Conservation (phyloP, 345 rosid species). For the Populus ilicifolia region DNA sequence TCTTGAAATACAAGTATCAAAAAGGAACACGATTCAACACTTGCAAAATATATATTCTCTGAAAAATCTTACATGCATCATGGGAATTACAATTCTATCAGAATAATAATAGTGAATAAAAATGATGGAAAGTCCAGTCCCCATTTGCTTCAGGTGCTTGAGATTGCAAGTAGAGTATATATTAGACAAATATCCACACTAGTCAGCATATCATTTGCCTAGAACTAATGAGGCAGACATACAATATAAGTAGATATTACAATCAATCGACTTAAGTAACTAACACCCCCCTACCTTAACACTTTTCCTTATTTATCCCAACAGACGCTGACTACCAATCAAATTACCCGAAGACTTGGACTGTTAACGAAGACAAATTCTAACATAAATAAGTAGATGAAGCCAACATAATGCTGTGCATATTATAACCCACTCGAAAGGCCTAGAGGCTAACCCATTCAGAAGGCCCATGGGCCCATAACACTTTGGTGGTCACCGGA, state of each 20-base stretch:
- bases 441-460: neutral
- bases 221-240: neutral
- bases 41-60: neutral
- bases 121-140: neutral
- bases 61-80: neutral
- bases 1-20: neutral
- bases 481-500: constrained; percentile 41
- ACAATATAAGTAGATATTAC: no score
- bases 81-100: neutral
- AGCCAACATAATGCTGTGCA: no score
- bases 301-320: no score
- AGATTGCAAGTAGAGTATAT: neutral
- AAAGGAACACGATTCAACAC: neutral
- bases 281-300: no score
- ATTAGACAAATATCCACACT: neutral
- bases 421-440: no score
- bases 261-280: no score
- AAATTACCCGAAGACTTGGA: no score
- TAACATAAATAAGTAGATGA: no score
- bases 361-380: no score
- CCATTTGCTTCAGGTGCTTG: neutral
- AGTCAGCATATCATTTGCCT: neutral
- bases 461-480: no score
- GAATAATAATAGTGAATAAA: neutral
- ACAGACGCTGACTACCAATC: no score